Percentiles rank a stretch among this genome's conserved stretches.
phyloP scores from a whole-genome alignment of 2,329 filamentous ascomycete genomes.

The Fusarium duplospermum region DNA sequence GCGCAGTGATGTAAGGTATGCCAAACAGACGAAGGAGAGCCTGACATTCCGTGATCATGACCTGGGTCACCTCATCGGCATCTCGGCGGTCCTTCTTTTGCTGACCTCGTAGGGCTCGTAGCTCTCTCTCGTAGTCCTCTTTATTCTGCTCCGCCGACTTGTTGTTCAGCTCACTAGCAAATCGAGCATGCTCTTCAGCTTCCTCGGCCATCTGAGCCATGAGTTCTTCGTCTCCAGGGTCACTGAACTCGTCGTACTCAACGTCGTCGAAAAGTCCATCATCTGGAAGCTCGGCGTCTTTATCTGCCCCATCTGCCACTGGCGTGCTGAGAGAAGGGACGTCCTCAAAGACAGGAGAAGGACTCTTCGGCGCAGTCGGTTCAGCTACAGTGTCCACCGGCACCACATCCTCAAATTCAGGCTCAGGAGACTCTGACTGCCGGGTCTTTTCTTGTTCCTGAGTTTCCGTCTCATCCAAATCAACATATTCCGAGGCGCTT shows the following conservation, averaged over 20 bases:
- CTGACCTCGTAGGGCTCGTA: conserved; percentile 88
- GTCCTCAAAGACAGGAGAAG: conserved; percentile 31
- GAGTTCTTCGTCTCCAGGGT: conserved; percentile 92
- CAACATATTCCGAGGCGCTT: conserved; percentile 8
- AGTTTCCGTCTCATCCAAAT: background rate
- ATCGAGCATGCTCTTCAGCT: conserved; percentile 92
- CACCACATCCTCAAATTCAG: conserved; percentile 52
- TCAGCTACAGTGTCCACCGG: conserved; percentile 33
- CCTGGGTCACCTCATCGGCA: conserved; percentile 94
- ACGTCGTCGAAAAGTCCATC: conserved; percentile 64
- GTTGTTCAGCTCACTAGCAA: conserved; percentile 87
- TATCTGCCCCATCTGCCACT: background rate
- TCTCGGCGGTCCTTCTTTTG: conserved; percentile 97
- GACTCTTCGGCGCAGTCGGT: conserved; percentile 15
- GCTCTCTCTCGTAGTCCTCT: conserved; percentile 85
- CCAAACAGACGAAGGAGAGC: conserved; percentile 90
- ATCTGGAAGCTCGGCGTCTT: conserved; percentile 45
- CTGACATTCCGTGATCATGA: conserved; percentile 97
- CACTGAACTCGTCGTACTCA: conserved; percentile 80
- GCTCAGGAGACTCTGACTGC: conserved; percentile 51
- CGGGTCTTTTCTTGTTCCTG: conserved; percentile 33
- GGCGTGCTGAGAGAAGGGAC: conserved; percentile 6
- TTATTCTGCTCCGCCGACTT: conserved; percentile 76
- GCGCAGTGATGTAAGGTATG: conserved; percentile 94
- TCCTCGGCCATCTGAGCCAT: conserved; percentile 88